These are phyloP conservation scores for Chrysopogon serrulatus DNA, from an alignment of 176 grass and related monocot species.

Conservation along the genomic window DNA sequence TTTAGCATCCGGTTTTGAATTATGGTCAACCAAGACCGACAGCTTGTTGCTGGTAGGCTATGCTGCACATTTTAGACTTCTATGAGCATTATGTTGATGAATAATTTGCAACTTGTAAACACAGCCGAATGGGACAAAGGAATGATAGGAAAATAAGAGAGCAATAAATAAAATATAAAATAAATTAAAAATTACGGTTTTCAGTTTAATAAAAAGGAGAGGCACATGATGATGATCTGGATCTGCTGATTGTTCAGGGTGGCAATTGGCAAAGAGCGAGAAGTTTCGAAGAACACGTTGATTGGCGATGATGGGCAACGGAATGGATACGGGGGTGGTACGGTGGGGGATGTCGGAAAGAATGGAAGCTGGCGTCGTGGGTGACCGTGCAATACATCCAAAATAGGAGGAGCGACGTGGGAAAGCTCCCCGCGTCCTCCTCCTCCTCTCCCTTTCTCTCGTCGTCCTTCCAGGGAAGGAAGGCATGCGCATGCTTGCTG, in stretches of 20 bases:
- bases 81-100: neutral
- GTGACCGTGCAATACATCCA: constrained; percentile 32
- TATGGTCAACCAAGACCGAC: neutral
- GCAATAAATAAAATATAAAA: neutral
- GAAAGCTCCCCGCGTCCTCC: constrained; percentile 28
- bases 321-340: neutral
- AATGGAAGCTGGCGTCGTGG: neutral
- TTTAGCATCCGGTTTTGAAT: neutral
- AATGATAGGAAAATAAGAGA: neutral
- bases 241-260: neutral
- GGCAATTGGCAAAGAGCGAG: neutral
- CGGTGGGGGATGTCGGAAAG: neutral
- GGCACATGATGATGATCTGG: neutral
- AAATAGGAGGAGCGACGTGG: constrained; percentile 31
- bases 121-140: no score
- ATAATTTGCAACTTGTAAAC: neutral
- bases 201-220: no score
- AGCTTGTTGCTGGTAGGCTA: no score
- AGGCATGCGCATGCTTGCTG: no score
- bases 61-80: neutral
- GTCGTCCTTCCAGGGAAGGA: neutral
- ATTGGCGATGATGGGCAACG: neutral
- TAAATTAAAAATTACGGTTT: neutral
- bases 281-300: neutral
- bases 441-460: neutral